Evolutionary conservation across 2,329 filamentous ascomycete species (phyloP), one percentile per base, ranked within the genome.

Genomic region (Pyricularia sp.): DNA sequence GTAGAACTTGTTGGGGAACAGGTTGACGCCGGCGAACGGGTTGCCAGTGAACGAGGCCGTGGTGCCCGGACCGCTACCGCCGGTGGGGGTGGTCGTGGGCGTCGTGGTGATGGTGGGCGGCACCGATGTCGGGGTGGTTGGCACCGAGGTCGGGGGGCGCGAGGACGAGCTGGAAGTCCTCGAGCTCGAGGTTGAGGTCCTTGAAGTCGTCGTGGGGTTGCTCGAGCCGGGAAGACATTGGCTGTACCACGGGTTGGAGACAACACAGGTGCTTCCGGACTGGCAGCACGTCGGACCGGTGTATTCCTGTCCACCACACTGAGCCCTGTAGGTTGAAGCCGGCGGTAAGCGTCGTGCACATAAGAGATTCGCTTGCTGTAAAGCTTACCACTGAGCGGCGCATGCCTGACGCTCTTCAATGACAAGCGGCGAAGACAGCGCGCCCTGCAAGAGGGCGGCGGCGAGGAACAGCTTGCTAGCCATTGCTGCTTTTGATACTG

Each of bases 121-220:
- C 3, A 6, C n/a, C 14, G 30, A 26, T 1, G 67, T 68, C 4
- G 31, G 50, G 11, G 59, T 68, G 90, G 73, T 92, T 90, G 65
- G 92, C 92, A 76, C 92, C 90, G 69, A 90, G 82, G 78, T 91
- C 92, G 79, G 92, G 87, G 79, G 79, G 79, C 3, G 83, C 85
- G 70, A 76, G 81, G 71, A 78, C 77, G 28, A 82, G 75, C 33
- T 42, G 9, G 33, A 42, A 2, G 69, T 84, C 81, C 17, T 83
- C 80, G 17, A 79, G 75, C 7, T 77, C 90, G 66, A 92, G 92
- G 76, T 92, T 90, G 90, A 90, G 93, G 69, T 90, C 82, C 78
- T 91, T 92, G 79, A 92, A 88, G 79, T 79, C 79, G 3, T 83
- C 84, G 69, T 76, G 81, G 71, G 78, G 77, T 25, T 82, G 75